Percentiles rank a stretch among this genome's conserved stretches.
Evolutionary conservation across 768 basidiomycete species (phyloP).

Genomic region (Boletus patriciae): DNA sequence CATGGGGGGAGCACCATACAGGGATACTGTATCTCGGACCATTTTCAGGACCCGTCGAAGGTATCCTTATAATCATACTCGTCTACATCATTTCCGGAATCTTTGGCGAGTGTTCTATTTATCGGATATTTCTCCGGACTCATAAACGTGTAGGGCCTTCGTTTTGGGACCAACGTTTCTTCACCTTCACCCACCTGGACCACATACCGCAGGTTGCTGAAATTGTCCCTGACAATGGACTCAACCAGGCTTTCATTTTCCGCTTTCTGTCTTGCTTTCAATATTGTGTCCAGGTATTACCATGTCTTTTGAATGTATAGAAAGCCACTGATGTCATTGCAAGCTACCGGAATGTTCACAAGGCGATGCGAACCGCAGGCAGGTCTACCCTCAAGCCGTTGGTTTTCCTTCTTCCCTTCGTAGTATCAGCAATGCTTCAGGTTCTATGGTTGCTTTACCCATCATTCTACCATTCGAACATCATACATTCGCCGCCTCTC

Average conservation of each 20-base stretch:
- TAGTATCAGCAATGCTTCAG: conserved; percentile 67
- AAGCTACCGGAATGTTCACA: conserved; percentile 81
- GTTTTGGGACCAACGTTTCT: conserved; percentile 76
- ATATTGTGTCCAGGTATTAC: conserved; percentile 68
- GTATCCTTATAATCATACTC: conserved; percentile 79
- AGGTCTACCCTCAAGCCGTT: conserved; percentile 56
- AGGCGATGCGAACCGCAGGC: conserved; percentile 45
- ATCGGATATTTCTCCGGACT: neutral
- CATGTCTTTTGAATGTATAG: neutral
- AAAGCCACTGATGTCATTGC: conserved; percentile 1
- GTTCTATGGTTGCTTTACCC: conserved; percentile 81
- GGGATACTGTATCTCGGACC: conserved; percentile 88
- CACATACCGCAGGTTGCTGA: conserved; percentile 46
- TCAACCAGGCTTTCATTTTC: conserved; percentile 90
- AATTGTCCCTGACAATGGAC: conserved; percentile 60
- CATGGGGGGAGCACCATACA: conserved; percentile 88
- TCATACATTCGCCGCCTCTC: conserved; percentile 75
- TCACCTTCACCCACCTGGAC: conserved; percentile 58
- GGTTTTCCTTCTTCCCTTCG: conserved; percentile 76
- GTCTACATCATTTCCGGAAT: conserved; percentile 81
- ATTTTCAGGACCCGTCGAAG: conserved; percentile 96
- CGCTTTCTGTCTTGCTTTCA: conserved; percentile 67
- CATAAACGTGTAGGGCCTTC: conserved; percentile 53
- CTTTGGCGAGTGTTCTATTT: conserved; percentile 48
- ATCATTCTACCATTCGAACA: conserved; percentile 54